Base-by-base conservation (phyloP, 305 asterid species). In the Fraxinus sp. region DNA sequence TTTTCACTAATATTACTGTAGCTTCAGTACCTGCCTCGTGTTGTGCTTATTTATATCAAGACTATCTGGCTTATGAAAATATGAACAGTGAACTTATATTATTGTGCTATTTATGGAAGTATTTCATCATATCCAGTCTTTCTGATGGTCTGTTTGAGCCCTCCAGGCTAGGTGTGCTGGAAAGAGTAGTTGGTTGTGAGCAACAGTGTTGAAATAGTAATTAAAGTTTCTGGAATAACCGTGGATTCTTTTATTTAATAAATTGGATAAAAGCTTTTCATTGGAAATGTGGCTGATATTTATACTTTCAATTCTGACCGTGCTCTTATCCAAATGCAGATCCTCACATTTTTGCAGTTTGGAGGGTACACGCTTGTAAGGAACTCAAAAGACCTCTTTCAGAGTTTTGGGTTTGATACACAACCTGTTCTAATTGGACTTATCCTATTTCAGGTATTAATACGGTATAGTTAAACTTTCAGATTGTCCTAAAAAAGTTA, bases 381-480 rank as follows among this genome's bases (percentile, higher is more conserved):
- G 89, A 97, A 97, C 91, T 97, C 99, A 14, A 92, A 92, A 82
- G 97, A 93, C 80, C 87, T 97, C 84, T 97, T 95, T 87, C 94
- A 84, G 90, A 97, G 99, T 93, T 97, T 97, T 84, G 99, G 99
- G 78, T 97, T 97, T 88, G 97, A 94, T 83, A 93, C 98, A 7
- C 98, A 95, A 89, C 99, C 99, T 26, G 97, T 97, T 86, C 94
- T 97, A 70, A 94, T 97, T 83, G 99, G 99, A 77, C 98, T 96
- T 71, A 91, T 94, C 84, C 87, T 96, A 86, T 96, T 96, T 89
- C 98, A 94, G 99, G 99, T 92, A 88, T 46, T 77, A 64, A 70
- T 70, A 70, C 41, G 36, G 32, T 22, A 64, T 24, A 10, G 73
- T 74, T 75, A 41, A 30, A 14, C 76, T 32, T 32, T 14, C 5